These are phyloP conservation scores for Malus hybrid DNA, from an alignment of 331 rosid species.

Conservation along the genomic window DNA sequence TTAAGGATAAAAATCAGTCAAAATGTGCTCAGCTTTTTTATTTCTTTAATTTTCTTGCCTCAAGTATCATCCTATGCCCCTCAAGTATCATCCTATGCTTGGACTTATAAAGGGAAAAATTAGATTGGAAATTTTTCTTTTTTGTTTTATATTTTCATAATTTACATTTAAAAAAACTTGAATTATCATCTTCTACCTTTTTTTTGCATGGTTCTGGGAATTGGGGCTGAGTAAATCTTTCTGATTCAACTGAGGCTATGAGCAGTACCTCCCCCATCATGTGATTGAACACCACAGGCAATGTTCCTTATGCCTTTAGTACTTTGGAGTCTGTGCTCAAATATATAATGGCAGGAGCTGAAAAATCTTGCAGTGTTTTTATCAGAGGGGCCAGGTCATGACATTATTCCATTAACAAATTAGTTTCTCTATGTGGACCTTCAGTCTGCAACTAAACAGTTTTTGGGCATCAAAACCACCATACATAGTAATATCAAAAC, in stretches of 20 bases:
- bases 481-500: conserved; percentile 18
- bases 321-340: conserved; percentile 69
- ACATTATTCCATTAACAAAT: conserved; percentile 6
- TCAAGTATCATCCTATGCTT: conserved; percentile 36
- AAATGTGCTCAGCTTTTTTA: neutral
- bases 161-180: neutral
- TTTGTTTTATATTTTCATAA: neutral
- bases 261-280: conserved; percentile 31
- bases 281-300: conserved; percentile 68
- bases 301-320: conserved; percentile 81
- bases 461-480: conserved; percentile 15
- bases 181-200: neutral
- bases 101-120: conserved; percentile 36
- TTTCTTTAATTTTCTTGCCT: conserved; percentile 8
- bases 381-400: conserved; percentile 28
- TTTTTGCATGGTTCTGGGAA: conserved; percentile 43
- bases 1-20: neutral
- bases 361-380: conserved; percentile 37
- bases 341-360: conserved; percentile 33
- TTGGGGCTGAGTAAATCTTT: conserved; percentile 19
- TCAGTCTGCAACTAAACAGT: conserved; percentile 18
- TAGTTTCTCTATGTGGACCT: conserved; percentile 19
- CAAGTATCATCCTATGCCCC: conserved; percentile 33
- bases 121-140: conserved; percentile 6
- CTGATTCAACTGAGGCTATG: conserved; percentile 53